These are phyloP conservation scores for Penicillium sp. DNA, from an alignment of 2,329 filamentous ascomycete species.

Conservation along the genomic window DNA sequence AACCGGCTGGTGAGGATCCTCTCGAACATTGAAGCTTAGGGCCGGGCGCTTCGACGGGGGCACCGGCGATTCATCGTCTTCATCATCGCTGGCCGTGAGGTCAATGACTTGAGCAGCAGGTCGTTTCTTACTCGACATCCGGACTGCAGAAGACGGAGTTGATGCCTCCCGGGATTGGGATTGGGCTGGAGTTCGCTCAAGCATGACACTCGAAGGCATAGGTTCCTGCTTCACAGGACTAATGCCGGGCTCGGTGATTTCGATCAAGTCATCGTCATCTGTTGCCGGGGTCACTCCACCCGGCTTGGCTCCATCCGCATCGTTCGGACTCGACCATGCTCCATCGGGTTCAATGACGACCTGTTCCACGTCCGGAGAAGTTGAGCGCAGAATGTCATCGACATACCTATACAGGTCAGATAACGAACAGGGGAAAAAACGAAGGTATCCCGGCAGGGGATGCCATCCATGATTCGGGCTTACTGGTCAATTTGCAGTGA, in stretches of 20 bases:
- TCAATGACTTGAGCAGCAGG: conserved; percentile 53
- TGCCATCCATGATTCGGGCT: conserved; percentile 30
- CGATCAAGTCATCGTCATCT: conserved; percentile 52
- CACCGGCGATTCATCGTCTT: conserved; percentile 47
- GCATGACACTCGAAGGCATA: conserved; percentile 19
- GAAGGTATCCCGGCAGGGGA: not conserved
- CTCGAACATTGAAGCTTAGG: conserved; percentile 22
- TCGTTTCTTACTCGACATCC: conserved; percentile 45
- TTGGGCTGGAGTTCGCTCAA: conserved; percentile 36
- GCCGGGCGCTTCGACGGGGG: conserved; percentile 36
- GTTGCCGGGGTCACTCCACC: conserved; percentile 38
- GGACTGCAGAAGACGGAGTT: conserved; percentile 36
- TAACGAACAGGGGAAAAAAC: not conserved
- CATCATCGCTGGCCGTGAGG: conserved; percentile 53
- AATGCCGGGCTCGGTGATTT: conserved; percentile 44
- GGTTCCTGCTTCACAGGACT: conserved; percentile 40
- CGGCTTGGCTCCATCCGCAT: conserved; percentile 40
- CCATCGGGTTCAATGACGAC: conserved; percentile 89
- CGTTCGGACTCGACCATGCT: conserved; percentile 61
- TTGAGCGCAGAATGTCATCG: conserved; percentile 76
- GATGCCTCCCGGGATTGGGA: conserved; percentile 41
- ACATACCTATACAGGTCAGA: conserved; percentile 63
- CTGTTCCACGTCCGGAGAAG: conserved; percentile 69
- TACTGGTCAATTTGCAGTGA: conserved; percentile 84
- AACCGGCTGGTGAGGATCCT: conserved; percentile 23